Evolutionary conservation across 2,329 filamentous ascomycete species (phyloP), one percentile per base, ranked within the genome.

Genomic region (Cladosporium sp.): DNA sequence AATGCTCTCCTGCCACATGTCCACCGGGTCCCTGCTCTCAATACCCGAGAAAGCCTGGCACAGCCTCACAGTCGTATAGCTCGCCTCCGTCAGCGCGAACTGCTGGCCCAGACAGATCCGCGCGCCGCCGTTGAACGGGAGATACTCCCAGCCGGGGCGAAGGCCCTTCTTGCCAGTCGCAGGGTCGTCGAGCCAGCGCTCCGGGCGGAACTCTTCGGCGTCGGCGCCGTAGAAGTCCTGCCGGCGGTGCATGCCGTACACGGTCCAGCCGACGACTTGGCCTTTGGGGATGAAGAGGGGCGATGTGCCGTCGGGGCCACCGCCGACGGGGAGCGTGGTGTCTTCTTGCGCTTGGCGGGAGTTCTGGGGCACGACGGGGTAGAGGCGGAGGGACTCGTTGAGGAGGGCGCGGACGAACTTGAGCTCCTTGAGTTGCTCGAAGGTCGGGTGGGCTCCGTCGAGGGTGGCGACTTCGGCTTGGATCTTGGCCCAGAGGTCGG

Each of bases 351-450:
- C 81, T 32, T 84, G 73, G 56, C 89, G 84, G 48, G 89, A 79
- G 70, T 93, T 93, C 74, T 86, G 87, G 1, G 89, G 88, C 1
- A 93, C 86, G 11, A 82, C 77, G 0, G 88, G 88, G 68, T 92
- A 89, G 9, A 92, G 70, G 11, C 89, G 83, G 54, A 91, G 78
- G 0, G 82, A 87, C 72, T 95, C 89, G 71, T 88, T 86, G 61
- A 95, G 77, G 46, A 86, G 72, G 61, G 84, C 76, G 68, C 82
- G 66, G 3, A 72, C 59, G 54, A 68, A 72, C 41, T 68, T 68
- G 43, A 68, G 51, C 34, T 67, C 61, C 46, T 68, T 68, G 11
- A 70, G 57, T 46, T 66, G 61, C 35, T 67, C 64, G 44, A 66
- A 69, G 3, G 61, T 64, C 0, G 85, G 84, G 22, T 52, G 43